Base-by-base conservation (phyloP, 495 filamentous ascomycete genomes). In the Melanomma pulvis-pyrius region DNA sequence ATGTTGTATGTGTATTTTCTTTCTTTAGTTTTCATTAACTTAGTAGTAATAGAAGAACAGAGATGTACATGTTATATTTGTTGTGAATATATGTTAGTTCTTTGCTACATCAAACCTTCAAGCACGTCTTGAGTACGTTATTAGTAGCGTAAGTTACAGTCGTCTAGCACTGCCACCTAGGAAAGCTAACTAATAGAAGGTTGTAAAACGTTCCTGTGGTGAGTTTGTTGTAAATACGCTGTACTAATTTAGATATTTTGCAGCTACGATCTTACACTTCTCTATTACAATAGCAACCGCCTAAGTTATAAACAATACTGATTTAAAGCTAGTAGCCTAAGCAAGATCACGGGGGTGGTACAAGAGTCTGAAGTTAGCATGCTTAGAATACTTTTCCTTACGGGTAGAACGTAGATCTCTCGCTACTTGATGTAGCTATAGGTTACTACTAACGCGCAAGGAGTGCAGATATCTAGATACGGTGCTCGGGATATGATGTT, bases 401-500 rank as follows among this genome's bases (percentile, higher is more conserved):
- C n/a, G n/a, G n/a, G n/a, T n/a, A n/a, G n/a, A n/a, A n/a, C n/a
- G n/a, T n/a, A n/a, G n/a, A n/a, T n/a, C n/a, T n/a, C n/a, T n/a
- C n/a, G n/a, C n/a, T n/a, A n/a, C 44, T 48, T 48, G 44, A 48
- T 48, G 44, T 24, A 15, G 44, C 44, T n/a, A 48, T 24, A n/a
- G 44, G 44, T 24, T 15, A 48, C 44, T n/a, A 48, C 44, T 48
- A 15, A 48, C 5, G 21, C 44, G 21, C 15, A n/a, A 48, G 17
- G 44, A 48, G 17, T 15, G 44, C 44, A 48, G 21, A 4, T 59
- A 59, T 59, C 4, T 47, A 28, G 15, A 59, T 48, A 30, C 44
- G 49, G 29, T 61, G 44, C 58, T 61, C 44, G 44, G 44, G 44
- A 61, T 61, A 61, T 26, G 47, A 49, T 61, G 2, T 30, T 50